Evolutionary conservation across 352 stramenopile genomes (phyloP), one percentile per base, ranked within the genome.

Genomic region (Pythium brachiatum): DNA sequence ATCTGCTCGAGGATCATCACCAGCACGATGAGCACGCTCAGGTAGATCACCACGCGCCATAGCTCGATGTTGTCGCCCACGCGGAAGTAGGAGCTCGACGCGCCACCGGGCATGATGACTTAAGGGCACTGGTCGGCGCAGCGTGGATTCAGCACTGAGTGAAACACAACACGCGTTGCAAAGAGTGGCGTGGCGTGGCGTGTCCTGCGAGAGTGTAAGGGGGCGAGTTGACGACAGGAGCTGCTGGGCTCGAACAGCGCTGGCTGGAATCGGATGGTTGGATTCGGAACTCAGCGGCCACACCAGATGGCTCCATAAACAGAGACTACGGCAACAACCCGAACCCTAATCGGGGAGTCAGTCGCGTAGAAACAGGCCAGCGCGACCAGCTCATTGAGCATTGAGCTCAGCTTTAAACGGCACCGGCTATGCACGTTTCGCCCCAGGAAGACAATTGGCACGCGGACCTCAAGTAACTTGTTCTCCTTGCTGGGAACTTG

Each of bases 61-160:
- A 87, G 72, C 25, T 84, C 76, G 39, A 89, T 76, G 52, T 71
- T 75, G 20, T 80, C 62, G 44, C 76, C 80, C 7, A 88, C 67
- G 62, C 67, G 64, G 62, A 89, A 88, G 11, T 86, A 63, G 36
- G 80, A 88, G 56, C 60, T 60, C 29, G 51, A 60, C n/a, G 51
- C 34, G 21, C 41, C 44, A 12, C 51, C 48, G 9, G 56, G 39
- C 39, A 47, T 47, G 7, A 13, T 21, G n/a, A 25, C 36, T 43
- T 43, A 15, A 15, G 16, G 8, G 7, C 2, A 23, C 20, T 47
- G 23, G 39, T 25, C 18, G 9, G 39, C 4, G n/a, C 18, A n/a
- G 18, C 39, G 39, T 47, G 15, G n/a, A 47, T 47, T 47, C 39
- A 16, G 39, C 23, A 23, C 15, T 47, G 39, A 23, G 39, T 47